Conservation (phyloP, 2,329 filamentous ascomycete genomes). For the Colletotrichum destructivum region DNA sequence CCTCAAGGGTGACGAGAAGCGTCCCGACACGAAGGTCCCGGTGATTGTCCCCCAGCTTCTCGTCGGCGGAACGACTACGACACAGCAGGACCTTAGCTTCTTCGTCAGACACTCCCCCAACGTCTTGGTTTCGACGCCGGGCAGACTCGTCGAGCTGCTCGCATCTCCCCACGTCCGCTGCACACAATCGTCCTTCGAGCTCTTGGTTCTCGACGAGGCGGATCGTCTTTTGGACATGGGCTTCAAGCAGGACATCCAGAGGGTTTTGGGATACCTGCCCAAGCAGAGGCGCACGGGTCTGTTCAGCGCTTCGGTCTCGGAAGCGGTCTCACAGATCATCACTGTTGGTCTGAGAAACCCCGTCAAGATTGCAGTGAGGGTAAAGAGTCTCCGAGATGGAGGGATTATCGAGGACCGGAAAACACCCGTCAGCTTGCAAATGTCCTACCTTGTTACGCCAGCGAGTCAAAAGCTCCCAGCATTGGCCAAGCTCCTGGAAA, state of each 20-base stretch:
- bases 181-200: slow-evolving; percentile 90
- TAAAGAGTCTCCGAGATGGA: slow-evolving; percentile 79
- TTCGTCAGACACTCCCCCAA: slow-evolving; percentile 92
- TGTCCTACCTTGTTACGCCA: slow-evolving; percentile 84
- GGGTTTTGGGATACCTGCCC: slow-evolving; percentile 85
- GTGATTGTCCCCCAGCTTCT: slow-evolving; percentile 89
- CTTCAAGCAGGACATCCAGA: slow-evolving; percentile 92
- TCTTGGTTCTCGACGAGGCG: slow-evolving; percentile 93
- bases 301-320: slow-evolving; percentile 96
- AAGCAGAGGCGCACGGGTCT: slow-evolving; percentile 95
- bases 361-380: slow-evolving; percentile 94
- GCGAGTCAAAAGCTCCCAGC: slow-evolving; percentile 86
- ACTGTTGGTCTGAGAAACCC: slow-evolving; percentile 93
- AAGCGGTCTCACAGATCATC: slow-evolving; percentile 94
- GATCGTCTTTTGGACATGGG: slow-evolving; percentile 93
- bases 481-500: slow-evolving; percentile 78
- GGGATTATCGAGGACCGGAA: slow-evolving; percentile 82
- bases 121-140: slow-evolving; percentile 90
- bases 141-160: slow-evolving; percentile 88
- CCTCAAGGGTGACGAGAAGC: slow-evolving; percentile 70
- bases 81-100: slow-evolving; percentile 87
- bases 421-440: slow-evolving; percentile 92
- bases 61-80: slow-evolving; percentile 83
- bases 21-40: slow-evolving; percentile 60
- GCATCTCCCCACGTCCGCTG: slow-evolving; percentile 90